These are phyloP conservation scores for Vitis hybrid DNA, from an alignment of 177 flowering plant species.

Conservation along the genomic window DNA sequence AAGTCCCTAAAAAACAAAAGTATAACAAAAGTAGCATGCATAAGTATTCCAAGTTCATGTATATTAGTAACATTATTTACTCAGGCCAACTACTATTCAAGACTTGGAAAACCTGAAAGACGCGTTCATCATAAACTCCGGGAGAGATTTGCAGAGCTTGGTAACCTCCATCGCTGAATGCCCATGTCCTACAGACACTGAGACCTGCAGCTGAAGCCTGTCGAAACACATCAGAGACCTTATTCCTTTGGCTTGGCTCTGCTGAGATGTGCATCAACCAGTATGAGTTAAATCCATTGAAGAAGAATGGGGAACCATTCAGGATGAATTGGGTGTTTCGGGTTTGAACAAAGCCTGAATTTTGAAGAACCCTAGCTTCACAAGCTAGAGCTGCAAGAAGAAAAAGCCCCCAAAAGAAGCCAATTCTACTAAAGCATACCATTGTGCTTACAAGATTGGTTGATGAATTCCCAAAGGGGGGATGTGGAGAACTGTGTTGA, in stretches of 20 bases:
- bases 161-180: conserved; percentile 57
- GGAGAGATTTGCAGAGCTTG: conserved; percentile 52
- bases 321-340: conserved; percentile 33
- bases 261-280: conserved; percentile 76
- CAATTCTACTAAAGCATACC: conserved; percentile 13
- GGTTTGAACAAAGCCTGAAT: conserved; percentile 32
- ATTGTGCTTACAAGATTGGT: conserved; percentile 1
- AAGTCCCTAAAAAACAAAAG: conserved; percentile 34
- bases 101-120: conserved; percentile 42
- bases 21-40: too few species aligned
- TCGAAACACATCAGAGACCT: conserved; percentile 43
- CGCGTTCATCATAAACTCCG: conserved; percentile 43
- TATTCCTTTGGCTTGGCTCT: conserved; percentile 40
- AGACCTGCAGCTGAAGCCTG: conserved; percentile 54
- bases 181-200: conserved; percentile 71
- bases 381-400: conserved; percentile 11
- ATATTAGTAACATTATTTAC: neutral
- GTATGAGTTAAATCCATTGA: conserved; percentile 75
- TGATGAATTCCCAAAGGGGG: neutral
- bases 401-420: conserved; percentile 11
- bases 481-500: conserved; percentile 10
- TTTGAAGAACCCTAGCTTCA: conserved; percentile 17
- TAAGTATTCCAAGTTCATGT: neutral
- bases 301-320: conserved; percentile 42
- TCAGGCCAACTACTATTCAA: neutral